Conservation (phyloP, 139 green algal genomes). For the Parachlorella kessleri region DNA sequence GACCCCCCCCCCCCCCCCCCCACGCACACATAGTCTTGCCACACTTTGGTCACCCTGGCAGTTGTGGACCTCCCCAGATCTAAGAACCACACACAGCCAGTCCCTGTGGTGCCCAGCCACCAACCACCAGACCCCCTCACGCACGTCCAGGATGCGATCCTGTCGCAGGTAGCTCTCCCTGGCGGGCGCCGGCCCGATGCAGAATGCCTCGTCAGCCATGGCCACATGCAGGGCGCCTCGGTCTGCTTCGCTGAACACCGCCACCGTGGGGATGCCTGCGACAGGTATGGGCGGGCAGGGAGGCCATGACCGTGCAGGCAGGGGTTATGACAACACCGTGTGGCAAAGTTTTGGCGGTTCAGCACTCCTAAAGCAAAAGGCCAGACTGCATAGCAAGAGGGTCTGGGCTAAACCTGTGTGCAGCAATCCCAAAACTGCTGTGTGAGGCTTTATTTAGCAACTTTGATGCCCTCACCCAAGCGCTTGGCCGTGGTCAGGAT, state of each 20-base stretch:
- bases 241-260: constrained; percentile 78
- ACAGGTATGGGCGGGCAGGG: no score
- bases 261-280: constrained; percentile 80
- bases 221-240: constrained; percentile 56
- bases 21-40: no score
- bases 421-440: no score
- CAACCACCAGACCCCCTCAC: not conserved
- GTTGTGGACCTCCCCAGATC: no score
- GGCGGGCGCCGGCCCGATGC: constrained; percentile 75
- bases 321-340: constrained; percentile 7
- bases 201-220: constrained; percentile 76
- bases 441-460: not conserved
- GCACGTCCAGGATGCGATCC: constrained; percentile 66
- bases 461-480: constrained; percentile 47
- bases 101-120: no score
- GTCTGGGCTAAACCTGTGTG: not conserved
- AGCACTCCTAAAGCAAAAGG: not conserved
- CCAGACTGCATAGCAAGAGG: not conserved
- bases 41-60: no score
- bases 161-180: constrained; percentile 80
- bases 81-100: no score
- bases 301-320: no score
- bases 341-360: not conserved
- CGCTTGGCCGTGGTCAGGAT: constrained; percentile 74
- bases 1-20: no score